A percentile compares a stretch with the other conserved stretches of the same genome.
These are phyloP conservation scores for Fagus sylvatica DNA, from an alignment of 306 rosid genomes.

Conservation along the genomic window DNA sequence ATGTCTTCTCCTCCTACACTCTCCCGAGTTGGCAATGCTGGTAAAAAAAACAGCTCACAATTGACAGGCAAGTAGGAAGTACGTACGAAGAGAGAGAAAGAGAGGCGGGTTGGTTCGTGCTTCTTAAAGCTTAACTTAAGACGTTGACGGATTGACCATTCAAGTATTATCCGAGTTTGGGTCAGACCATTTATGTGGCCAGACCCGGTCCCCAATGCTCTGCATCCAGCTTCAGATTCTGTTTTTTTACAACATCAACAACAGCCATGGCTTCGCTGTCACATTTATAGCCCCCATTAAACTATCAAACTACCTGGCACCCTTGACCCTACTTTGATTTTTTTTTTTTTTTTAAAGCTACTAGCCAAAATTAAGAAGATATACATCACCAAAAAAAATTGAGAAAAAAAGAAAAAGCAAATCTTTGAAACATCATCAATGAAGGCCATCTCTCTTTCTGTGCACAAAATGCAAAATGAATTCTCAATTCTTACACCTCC, in stretches of 20 bases:
- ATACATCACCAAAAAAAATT: too few species aligned
- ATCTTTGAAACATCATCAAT: background rate
- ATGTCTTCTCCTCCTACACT: too few species aligned
- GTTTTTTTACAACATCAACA: background rate
- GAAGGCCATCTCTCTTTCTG: background rate
- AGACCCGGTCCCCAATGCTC: background rate
- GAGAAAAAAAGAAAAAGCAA: background rate
- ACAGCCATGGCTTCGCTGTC: slow-evolving; percentile 35
- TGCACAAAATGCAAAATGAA: background rate
- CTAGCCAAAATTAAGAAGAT: too few species aligned
- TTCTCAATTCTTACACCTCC: background rate
- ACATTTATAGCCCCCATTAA: slow-evolving; percentile 26
- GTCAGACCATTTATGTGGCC: background rate
- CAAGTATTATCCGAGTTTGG: background rate
- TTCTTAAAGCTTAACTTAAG: background rate
- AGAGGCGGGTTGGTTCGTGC: too few species aligned
- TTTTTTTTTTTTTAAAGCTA: too few species aligned
- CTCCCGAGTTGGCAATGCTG: background rate
- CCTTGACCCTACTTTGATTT: too few species aligned
- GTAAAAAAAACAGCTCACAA: background rate
- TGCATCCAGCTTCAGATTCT: background rate
- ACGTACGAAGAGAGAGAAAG: background rate
- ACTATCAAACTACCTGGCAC: background rate
- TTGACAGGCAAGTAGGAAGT: background rate
- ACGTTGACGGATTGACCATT: background rate